Percentiles rank a stretch among this genome's conserved stretches.
These are phyloP conservation scores for Gautieria morchelliformis DNA, from an alignment of 768 basidiomycete genomes.

Conservation along the genomic window DNA sequence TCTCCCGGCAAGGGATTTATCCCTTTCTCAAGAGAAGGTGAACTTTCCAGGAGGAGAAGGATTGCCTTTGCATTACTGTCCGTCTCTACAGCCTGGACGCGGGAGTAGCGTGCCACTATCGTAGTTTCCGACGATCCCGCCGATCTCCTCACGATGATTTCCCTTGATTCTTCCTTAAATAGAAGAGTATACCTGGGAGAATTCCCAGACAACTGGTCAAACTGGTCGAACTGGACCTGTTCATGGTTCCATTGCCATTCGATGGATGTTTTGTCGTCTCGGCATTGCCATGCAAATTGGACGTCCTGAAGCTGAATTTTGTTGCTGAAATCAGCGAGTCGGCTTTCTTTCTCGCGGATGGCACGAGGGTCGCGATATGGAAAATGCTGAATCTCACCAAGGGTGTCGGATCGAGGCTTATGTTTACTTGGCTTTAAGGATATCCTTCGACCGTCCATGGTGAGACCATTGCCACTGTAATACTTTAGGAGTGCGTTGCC, in stretches of 20 bases:
- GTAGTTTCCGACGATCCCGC: no score
- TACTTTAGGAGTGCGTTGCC: slow-evolving; percentile 31
- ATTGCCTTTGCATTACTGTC: neutral
- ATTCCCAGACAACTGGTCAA: no score
- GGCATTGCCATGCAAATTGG: slow-evolving; percentile 56
- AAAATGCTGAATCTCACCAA: slow-evolving; percentile 23
- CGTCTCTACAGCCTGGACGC: neutral
- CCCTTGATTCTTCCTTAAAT: neutral
- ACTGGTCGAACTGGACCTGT: no score
- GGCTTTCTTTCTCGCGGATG: neutral
- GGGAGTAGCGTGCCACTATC: neutral
- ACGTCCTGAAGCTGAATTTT: slow-evolving; percentile 27
- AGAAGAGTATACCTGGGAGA: neutral
- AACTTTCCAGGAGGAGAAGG: neutral
- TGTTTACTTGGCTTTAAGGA: slow-evolving; percentile 14
- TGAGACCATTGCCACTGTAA: slow-evolving; percentile 15
- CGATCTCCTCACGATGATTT: neutral
- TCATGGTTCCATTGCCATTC: slow-evolving; percentile 34
- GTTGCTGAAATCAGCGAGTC: neutral
- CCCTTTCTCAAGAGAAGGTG: slow-evolving; percentile 19
- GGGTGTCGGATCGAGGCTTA: slow-evolving; percentile 16
- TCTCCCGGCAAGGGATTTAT: no score
- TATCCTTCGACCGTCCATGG: slow-evolving; percentile 24
- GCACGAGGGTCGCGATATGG: slow-evolving; percentile 35
- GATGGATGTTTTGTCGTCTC: slow-evolving; percentile 48